Evolutionary conservation across 495 filamentous ascomycete species (phyloP), one percentile per base, ranked within the genome.

Genomic region (Podospora didyma): DNA sequence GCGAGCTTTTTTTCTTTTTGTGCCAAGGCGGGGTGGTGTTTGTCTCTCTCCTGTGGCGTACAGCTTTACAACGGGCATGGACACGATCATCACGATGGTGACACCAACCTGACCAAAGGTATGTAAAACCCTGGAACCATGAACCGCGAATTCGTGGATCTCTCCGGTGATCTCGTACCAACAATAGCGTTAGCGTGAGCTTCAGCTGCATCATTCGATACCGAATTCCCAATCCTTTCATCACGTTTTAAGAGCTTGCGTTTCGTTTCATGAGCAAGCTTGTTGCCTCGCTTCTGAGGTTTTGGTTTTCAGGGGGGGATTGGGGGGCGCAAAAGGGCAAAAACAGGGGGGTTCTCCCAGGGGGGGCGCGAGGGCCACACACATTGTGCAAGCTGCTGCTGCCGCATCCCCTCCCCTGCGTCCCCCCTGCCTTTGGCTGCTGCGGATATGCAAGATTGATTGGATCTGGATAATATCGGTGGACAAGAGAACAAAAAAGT

Each of bases 361-460:
- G 19, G 24, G 23, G 12, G 28, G 28, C 49, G 28, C 35, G 22
- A 17, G 28, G 49, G 41, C 47, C 47, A 39, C 35, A 35, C 23
- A 34, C 2, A 31, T 17, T 12, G 24, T 17, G 47, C 20, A 31
- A 14, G 26, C 26, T 34, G 24, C n/a, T 39, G 19, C 17, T 10
- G 19, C 5, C 7, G 3, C 49, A 39, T 2, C 14, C 37, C 3
- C 46, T 35, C 53, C 58, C 54, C 53, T 53, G 58, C 54, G 31
- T 51, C 20, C 26, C 17, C 41, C 47, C 48, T 41, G 14, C 34
- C 58, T 37, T n/a, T 53, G 35, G 24, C 46, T 42, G 39, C 5
- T 42, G 39, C 44, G 55, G 47, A 61, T 59, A 59, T 74, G 70
- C 70, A 57, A 69, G 58, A 57, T 66, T 58, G 66, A 60, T 63